Percentiles rank a stretch among this genome's conserved stretches.
Evolutionary conservation across 805 yeast genomes (phyloP).

Genomic region (Candida parachauliodes): DNA sequence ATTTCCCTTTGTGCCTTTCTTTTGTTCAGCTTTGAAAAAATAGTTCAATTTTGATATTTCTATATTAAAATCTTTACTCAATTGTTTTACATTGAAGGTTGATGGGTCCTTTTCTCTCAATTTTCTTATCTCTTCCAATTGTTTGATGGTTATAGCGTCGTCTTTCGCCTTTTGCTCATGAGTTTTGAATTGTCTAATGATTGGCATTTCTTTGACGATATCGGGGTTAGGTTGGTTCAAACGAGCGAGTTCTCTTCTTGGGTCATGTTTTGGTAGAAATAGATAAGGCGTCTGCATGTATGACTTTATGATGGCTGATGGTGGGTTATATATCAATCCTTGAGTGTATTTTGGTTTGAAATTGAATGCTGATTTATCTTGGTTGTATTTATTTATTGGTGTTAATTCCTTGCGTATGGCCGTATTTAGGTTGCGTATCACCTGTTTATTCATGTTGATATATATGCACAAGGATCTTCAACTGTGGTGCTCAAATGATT

Average conservation of each 20-base stretch:
- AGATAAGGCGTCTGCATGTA: conserved; percentile 62
- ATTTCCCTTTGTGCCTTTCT: not conserved
- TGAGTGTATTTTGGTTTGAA: conserved; percentile 52
- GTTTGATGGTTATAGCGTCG: conserved; percentile 55
- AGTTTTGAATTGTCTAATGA: conserved; percentile 34
- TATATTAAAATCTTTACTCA: conserved; percentile 59
- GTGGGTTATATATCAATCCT: conserved; percentile 63
- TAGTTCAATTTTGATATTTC: conserved; percentile 23
- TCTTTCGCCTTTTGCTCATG: conserved; percentile 30
- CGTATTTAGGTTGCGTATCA: conserved; percentile 10
- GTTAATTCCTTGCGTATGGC: conserved; percentile 31
- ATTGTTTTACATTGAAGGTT: conserved; percentile 56
- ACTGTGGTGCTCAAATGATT: not conserved
- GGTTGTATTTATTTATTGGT: conserved; percentile 57
- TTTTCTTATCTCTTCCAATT: conserved; percentile 52
- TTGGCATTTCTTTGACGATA: conserved; percentile 37
- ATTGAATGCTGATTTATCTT: conserved; percentile 61
- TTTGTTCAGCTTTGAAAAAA: conserved; percentile 9
- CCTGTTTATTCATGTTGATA: conserved; percentile 5
- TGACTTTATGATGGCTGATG: conserved; percentile 44
- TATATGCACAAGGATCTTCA: not conserved
- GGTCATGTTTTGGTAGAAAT: conserved; percentile 62
- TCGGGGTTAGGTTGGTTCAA: conserved; percentile 27
- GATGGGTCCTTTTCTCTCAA: conserved; percentile 58
- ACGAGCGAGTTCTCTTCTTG: conserved; percentile 42